A percentile compares a stretch with the other conserved stretches of the same genome.
Evolutionary conservation across 805 yeast genomes (phyloP).

Genomic region (Tetrapisispora phaffii): DNA sequence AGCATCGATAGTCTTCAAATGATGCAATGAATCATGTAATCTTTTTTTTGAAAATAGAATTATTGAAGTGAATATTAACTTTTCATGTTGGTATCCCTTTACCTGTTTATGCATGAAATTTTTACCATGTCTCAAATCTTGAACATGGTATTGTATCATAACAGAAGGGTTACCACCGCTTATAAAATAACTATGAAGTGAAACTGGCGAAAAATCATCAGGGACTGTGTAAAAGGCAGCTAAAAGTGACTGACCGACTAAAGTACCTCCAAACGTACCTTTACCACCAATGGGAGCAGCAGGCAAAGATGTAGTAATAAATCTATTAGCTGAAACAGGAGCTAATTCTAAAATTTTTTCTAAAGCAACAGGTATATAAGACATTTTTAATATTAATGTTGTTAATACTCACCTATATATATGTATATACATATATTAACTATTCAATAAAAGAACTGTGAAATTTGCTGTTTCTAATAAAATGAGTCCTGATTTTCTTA

Average conservation of each 20-base stretch:
- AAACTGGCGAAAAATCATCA: slow-evolving; percentile 41
- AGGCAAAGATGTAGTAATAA: slow-evolving; percentile 17
- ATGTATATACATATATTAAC: neutral
- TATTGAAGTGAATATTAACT: slow-evolving; percentile 42
- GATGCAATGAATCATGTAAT: slow-evolving; percentile 10
- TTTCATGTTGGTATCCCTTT: slow-evolving; percentile 43
- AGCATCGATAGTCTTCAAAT: slow-evolving; percentile 15
- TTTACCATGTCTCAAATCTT: slow-evolving; percentile 41
- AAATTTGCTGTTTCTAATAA: no score
- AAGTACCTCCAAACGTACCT: slow-evolving; percentile 64
- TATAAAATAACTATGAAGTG: slow-evolving; percentile 55
- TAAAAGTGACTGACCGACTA: slow-evolving; percentile 53
- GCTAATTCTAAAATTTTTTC: slow-evolving; percentile 17
- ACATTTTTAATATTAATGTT: neutral
- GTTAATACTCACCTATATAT: neutral
- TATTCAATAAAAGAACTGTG: neutral
- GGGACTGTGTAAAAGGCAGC: slow-evolving; percentile 49
- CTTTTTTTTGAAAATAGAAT: slow-evolving; percentile 34
- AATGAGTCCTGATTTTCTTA: no score
- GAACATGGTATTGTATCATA: slow-evolving; percentile 46
- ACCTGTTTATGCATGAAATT: slow-evolving; percentile 46
- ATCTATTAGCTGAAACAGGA: slow-evolving; percentile 13
- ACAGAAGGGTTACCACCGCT: slow-evolving; percentile 39
- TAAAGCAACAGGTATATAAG: slow-evolving; percentile 6
- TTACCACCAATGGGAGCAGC: slow-evolving; percentile 43